Percentiles rank a stretch among this genome's conserved stretches.
These are phyloP conservation scores for Trichosporon asahii DNA, from an alignment of 1,284 basidiomycete species.

Conservation along the genomic window DNA sequence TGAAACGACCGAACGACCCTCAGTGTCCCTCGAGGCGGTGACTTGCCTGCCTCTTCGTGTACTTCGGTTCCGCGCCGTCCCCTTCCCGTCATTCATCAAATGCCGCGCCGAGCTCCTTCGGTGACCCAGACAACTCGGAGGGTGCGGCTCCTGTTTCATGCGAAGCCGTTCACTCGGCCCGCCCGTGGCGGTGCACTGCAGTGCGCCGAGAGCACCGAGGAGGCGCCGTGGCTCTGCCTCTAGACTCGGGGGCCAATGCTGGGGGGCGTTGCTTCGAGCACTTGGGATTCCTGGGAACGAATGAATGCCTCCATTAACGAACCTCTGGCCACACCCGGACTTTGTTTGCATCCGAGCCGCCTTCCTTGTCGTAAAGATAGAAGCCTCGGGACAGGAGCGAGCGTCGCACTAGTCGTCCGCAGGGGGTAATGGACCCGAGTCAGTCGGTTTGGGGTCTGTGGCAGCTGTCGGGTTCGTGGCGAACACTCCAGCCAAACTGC, in stretches of 20 bases:
- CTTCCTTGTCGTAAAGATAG: neutral
- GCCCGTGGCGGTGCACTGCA: neutral
- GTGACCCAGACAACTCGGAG: no score
- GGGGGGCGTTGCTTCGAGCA: no score
- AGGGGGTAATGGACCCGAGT: neutral
- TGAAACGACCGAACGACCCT: no score
- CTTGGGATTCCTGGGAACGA: no score
- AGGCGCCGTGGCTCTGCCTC: no score
- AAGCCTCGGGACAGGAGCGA: neutral
- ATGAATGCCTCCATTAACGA: neutral
- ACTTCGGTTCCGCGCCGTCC: no score
- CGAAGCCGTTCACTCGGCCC: neutral
- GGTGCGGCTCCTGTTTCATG: neutral
- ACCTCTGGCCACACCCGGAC: neutral
- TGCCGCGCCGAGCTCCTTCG: neutral
- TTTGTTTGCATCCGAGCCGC: neutral
- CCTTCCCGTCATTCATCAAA: no score
- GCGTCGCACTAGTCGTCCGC: neutral
- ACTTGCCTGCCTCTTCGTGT: no score
- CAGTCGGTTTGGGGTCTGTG: no score
- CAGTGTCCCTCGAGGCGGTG: no score
- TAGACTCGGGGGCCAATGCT: no score
- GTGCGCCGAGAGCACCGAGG: neutral
- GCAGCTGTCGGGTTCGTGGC: neutral
- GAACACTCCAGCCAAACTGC: neutral